Conservation (phyloP, 2,329 filamentous ascomycete species). For the Polytolypa hystricis region DNA sequence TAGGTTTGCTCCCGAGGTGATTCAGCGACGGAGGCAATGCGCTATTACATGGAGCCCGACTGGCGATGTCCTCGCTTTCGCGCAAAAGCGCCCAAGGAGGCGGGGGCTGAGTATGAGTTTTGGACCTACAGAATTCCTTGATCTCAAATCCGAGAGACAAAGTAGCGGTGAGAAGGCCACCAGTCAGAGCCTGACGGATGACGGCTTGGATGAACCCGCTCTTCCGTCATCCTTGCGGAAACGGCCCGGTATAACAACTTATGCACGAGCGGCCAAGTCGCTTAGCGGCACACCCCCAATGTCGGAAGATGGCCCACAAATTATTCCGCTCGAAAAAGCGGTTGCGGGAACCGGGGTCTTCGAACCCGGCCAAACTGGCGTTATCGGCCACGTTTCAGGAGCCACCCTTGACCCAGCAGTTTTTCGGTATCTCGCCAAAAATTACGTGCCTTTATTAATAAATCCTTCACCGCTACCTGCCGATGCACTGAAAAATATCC, state of each 20-base stretch:
- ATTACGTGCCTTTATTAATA: constrained; percentile 31
- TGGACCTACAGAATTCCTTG: constrained; percentile 31
- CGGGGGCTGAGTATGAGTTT: constrained; percentile 26
- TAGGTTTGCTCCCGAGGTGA: constrained; percentile 47
- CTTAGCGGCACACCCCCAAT: constrained; percentile 43
- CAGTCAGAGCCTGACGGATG: constrained; percentile 44
- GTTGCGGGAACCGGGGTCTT: constrained; percentile 33
- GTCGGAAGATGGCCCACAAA: constrained; percentile 33
- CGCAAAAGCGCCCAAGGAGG: constrained; percentile 39
- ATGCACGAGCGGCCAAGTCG: constrained; percentile 41
- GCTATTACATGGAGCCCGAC: constrained; percentile 47
- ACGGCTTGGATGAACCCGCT: constrained; percentile 45
- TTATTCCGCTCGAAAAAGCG: constrained; percentile 42
- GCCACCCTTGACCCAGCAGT: constrained; percentile 30
- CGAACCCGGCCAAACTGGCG: constrained; percentile 36
- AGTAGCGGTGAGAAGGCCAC: constrained; percentile 36
- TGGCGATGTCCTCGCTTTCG: constrained; percentile 45
- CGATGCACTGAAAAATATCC: constrained; percentile 22
- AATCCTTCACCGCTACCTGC: constrained; percentile 14
- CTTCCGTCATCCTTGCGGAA: constrained; percentile 39
- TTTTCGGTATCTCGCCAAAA: constrained; percentile 33
- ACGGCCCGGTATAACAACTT: constrained; percentile 32
- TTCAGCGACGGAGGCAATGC: constrained; percentile 46
- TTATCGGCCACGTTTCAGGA: constrained; percentile 40
- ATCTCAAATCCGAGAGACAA: constrained; percentile 30